Evolutionary conservation across 2,329 filamentous ascomycete genomes (phyloP), one percentile per base, ranked within the genome.

Genomic region (Cladosporium sp.): DNA sequence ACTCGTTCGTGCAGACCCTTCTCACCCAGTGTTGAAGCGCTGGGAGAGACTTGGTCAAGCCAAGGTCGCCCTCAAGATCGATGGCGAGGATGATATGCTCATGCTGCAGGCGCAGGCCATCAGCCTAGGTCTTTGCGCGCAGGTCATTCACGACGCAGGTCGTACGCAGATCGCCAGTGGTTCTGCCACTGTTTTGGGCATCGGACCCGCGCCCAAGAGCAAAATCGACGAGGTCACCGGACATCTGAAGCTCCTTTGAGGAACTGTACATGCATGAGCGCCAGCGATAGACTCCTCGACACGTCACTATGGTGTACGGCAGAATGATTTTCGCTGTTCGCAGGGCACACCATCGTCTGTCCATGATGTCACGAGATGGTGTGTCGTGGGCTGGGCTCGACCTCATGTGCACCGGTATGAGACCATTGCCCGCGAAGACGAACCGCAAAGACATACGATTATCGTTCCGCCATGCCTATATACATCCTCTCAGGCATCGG

Each of bases 81-180:
- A 94, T 81, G 89, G 88, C 68, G 91, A 97, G 80, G 92, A 96
- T 41, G 92, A 89, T 66, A 75, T 90, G 77, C 78, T 96, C 76
- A 80, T 96, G 71, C 80, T 95, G 71, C 90, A 93, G 80, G 91
- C 89, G 64, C 88, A 90, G 78, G 95, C 95, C 3, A 85, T 92
- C 69, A 92, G 89, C 76, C 78, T 97, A 66, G 94, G 95, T 1
- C 79, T 99, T 67, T 93, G 92, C 68, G 92, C 94, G 63, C 90
- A 94, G 78, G 88, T 97, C 63, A 94, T 99, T 71, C 89, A 92
- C 74, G 95, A 99, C 80, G 95, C 95, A n/a, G 95, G 95, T 15
- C 87, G 95, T 68, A 99, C 95, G 55, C 95, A 99, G 86, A 98
- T 99, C 78, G 93, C 93, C 62, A 89, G 91, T 52, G 94, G 95